Percentiles rank a stretch among this genome's conserved stretches.
These are phyloP conservation scores for Brachypodium distachyon DNA, from an alignment of 202 grass and related monocot genomes.

Conservation along the genomic window DNA sequence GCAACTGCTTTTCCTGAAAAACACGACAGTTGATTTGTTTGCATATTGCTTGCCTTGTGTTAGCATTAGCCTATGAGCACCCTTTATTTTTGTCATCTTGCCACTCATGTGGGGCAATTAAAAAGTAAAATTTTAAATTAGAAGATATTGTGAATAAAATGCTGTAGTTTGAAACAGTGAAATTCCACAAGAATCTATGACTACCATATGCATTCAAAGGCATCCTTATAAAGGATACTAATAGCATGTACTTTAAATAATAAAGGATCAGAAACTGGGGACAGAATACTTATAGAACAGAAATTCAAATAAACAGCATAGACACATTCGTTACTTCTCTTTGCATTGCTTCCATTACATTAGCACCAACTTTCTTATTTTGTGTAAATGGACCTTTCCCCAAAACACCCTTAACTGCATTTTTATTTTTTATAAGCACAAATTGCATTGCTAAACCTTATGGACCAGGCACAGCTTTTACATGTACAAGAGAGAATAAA, in stretches of 20 bases:
- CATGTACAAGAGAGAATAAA: constrained; percentile 23
- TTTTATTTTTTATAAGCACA: constrained; percentile 3
- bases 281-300: neutral
- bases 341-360: neutral
- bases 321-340: neutral
- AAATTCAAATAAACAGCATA: neutral
- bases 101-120: neutral
- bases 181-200: constrained; percentile 4
- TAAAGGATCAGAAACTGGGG: neutral
- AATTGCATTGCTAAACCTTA: constrained; percentile 1
- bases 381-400: neutral
- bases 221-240: neutral
- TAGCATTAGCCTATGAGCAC: neutral
- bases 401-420: constrained; percentile 1
- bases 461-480: neutral
- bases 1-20: neutral
- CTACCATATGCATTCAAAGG: neutral
- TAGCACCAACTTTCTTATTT: neutral
- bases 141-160: neutral
- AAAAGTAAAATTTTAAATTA: neutral
- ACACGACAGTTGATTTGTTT: neutral
- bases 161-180: neutral
- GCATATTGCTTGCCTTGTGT: neutral
- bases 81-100: neutral
- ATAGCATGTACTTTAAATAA: neutral